A percentile compares a stretch with the other conserved stretches of the same genome.
phyloP scores from a whole-genome alignment of 305 asterid genomes.

The Salvia sclarea region DNA sequence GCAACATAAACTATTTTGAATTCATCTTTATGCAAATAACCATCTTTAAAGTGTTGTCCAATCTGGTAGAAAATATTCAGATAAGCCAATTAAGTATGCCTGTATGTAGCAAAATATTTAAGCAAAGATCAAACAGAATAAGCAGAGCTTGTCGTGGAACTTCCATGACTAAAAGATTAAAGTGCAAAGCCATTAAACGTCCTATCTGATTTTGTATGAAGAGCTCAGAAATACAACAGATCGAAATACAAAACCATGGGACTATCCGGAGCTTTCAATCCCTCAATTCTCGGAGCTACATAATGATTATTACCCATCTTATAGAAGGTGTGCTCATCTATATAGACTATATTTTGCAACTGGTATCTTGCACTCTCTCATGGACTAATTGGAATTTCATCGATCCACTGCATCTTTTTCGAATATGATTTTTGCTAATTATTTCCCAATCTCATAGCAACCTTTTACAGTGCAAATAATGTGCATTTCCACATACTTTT shows the following conservation, averaged over 20 bases:
- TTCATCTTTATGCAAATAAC: constrained; percentile 92
- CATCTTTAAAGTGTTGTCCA: constrained; percentile 88
- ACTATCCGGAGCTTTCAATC: constrained; percentile 3
- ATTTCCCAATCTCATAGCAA: constrained; percentile 22
- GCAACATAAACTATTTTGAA: constrained; percentile 99
- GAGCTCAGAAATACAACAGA: constrained; percentile 24
- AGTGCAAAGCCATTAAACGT: background rate
- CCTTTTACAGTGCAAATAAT: background rate
- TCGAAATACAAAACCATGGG: background rate
- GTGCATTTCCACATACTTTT: constrained; percentile 3
- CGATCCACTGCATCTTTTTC: constrained; percentile 11
- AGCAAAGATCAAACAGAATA: constrained; percentile 17
- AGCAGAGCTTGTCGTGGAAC: background rate
- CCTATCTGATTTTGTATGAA: background rate
- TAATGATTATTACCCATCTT: background rate
- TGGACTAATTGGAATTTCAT: background rate
- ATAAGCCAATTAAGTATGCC: constrained; percentile 16
- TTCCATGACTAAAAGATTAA: constrained; percentile 9
- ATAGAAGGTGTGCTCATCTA: background rate
- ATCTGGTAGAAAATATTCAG: constrained; percentile 51
- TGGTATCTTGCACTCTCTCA: constrained; percentile 12
- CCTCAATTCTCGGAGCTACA: constrained; percentile 6
- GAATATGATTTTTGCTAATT: constrained; percentile 2
- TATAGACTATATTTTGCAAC: background rate
- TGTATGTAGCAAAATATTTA: constrained; percentile 19